These are phyloP conservation scores for Tolypocladium endophyticum DNA, from an alignment of 2,329 filamentous ascomycete species.

Conservation along the genomic window DNA sequence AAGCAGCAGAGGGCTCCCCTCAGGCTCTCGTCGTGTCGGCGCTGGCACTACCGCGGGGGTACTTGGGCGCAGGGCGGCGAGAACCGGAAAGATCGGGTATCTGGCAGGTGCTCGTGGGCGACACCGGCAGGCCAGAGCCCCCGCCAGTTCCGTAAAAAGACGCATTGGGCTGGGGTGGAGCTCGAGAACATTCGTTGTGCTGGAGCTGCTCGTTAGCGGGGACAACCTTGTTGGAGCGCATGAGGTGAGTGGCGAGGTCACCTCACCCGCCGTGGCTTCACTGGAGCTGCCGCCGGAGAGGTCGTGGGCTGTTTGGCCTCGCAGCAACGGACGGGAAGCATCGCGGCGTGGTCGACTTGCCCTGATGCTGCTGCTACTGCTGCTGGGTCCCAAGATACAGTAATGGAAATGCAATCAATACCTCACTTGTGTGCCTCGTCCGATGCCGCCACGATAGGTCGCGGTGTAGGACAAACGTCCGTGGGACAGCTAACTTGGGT, in stretches of 20 bases:
- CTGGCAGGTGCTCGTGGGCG: neutral
- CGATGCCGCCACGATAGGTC: neutral
- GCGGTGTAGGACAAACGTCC: neutral
- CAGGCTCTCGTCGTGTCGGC: neutral
- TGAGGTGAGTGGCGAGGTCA: neutral
- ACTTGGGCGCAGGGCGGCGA: conserved; percentile 1
- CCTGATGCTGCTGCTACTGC: neutral
- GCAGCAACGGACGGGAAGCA: too few species aligned
- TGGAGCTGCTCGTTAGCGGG: neutral
- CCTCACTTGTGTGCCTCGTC: neutral
- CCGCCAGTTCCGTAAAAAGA: conserved; percentile 18
- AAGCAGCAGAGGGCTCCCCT: neutral
- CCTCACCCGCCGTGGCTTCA: neutral
- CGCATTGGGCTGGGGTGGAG: conserved; percentile 8
- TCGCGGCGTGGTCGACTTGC: neutral
- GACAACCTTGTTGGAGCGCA: neutral
- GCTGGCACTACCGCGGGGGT: conserved; percentile 2
- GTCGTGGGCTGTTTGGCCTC: too few species aligned
- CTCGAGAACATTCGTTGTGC: neutral
- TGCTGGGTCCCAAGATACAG: neutral
- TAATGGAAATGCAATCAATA: neutral
- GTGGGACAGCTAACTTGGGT: neutral
- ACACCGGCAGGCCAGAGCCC: neutral
- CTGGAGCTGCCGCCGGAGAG: too few species aligned
- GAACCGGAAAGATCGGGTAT: neutral